phyloP scores from a whole-genome alignment of 306 rosid species.

The Lathyrus tuberosus region DNA sequence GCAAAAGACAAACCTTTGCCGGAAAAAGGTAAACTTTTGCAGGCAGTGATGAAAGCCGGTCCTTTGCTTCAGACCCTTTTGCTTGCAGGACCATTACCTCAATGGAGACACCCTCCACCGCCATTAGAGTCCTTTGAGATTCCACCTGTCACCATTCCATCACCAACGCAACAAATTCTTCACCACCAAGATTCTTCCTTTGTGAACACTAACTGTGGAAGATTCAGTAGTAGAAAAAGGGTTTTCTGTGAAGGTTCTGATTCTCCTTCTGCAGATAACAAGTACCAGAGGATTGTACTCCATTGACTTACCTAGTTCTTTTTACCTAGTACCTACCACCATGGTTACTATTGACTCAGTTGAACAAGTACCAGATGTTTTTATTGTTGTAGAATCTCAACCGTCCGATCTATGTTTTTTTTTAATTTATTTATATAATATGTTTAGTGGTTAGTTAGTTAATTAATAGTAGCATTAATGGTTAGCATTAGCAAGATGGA shows the following conservation, averaged over 20 bases:
- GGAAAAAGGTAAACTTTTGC: constrained; percentile 93
- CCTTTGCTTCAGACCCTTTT: constrained; percentile 89
- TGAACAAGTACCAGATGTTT: background rate
- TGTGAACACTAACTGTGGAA: constrained; percentile 51
- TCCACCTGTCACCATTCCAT: constrained; percentile 86
- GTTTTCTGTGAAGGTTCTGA: constrained; percentile 61
- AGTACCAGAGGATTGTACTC: constrained; percentile 73
- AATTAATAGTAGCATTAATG: constrained; percentile 42
- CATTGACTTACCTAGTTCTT: constrained; percentile 53
- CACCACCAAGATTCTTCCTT: constrained; percentile 61
- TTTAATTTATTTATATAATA: constrained; percentile 12
- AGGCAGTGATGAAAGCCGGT: constrained; percentile 98
- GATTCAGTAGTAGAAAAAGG: constrained; percentile 71
- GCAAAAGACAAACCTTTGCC: constrained; percentile 74
- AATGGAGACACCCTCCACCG: constrained; percentile 99
- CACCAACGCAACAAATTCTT: constrained; percentile 38
- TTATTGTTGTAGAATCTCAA: background rate
- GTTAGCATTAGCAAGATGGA: constrained; percentile 36
- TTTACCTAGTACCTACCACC: background rate
- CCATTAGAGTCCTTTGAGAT: constrained; percentile 87
- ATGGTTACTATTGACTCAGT: background rate
- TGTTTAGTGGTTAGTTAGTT: constrained; percentile 38
- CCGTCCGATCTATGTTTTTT: background rate
- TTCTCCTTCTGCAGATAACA: constrained; percentile 69
- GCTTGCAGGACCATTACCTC: constrained; percentile 96